Percentiles rank a stretch among this genome's conserved stretches.
These are phyloP conservation scores for Kondoa malvinella DNA, from an alignment of 768 basidiomycete species.

Conservation along the genomic window DNA sequence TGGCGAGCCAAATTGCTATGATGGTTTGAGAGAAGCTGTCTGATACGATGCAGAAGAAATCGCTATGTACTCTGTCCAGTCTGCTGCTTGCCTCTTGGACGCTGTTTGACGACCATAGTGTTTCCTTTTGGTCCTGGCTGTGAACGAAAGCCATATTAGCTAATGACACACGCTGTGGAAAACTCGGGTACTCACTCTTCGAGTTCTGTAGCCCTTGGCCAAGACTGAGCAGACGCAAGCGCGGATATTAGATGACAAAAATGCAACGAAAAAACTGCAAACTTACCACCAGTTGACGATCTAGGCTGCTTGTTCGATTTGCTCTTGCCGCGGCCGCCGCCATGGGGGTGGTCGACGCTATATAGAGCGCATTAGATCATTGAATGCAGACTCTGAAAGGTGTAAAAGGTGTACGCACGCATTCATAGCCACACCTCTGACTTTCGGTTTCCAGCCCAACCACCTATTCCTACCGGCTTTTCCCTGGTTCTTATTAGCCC, in stretches of 20 bases:
- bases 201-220: constrained; percentile 68
- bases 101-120: constrained; percentile 71
- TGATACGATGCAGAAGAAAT: no score
- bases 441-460: constrained; percentile 16
- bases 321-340: constrained; percentile 73
- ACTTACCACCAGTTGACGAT: constrained; percentile 17
- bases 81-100: constrained; percentile 56
- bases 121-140: constrained; percentile 44
- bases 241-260: no score
- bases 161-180: neutral
- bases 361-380: no score
- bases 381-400: neutral
- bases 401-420: constrained; percentile 9
- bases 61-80: constrained; percentile 8
- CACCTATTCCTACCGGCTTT: constrained; percentile 58
- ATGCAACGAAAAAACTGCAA: no score
- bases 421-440: constrained; percentile 21
- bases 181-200: constrained; percentile 48
- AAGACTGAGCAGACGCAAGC: no score
- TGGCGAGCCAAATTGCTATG: no score
- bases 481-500: constrained; percentile 66
- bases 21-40: no score
- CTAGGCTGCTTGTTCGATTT: constrained; percentile 83
- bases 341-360: constrained; percentile 51
- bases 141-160: neutral